Evolutionary conservation across 1,139 yeast species (phyloP).

Genomic region (Suzukiozyma palmioleophila): DNA sequence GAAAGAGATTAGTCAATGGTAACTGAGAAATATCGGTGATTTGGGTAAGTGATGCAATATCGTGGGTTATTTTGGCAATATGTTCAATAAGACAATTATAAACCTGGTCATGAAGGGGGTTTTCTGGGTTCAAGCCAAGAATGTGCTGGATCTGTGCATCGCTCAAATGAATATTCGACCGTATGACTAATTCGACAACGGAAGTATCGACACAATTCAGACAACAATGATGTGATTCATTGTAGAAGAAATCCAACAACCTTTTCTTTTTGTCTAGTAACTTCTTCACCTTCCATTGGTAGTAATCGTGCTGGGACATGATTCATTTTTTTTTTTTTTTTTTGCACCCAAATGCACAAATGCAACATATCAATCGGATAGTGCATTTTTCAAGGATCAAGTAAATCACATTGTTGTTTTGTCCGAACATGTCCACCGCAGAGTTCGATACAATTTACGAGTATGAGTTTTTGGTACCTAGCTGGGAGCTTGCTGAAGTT

Average conservation of each 20-base stretch:
- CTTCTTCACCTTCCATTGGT: constrained; percentile 1
- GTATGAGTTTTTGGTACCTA: not conserved
- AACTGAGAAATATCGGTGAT: constrained; percentile 10
- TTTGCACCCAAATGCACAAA: too few species aligned
- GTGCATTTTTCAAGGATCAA: too few species aligned
- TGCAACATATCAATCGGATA: too few species aligned
- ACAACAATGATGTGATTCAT: constrained; percentile 2
- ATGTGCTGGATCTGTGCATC: constrained; percentile 13
- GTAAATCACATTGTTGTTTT: too few species aligned
- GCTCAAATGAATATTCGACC: constrained; percentile 10
- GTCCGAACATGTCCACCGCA: too few species aligned
- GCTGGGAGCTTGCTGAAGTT: not conserved
- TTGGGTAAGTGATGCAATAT: constrained; percentile 7
- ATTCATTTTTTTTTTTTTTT: not conserved
- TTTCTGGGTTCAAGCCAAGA: constrained; percentile 9
- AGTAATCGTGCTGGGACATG: constrained; percentile 4
- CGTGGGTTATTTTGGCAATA: constrained; percentile 10
- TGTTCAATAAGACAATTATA: constrained; percentile 9
- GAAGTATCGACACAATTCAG: constrained; percentile 10
- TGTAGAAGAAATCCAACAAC: constrained; percentile 1
- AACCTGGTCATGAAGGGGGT: constrained; percentile 9
- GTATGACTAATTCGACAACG: constrained; percentile 14
- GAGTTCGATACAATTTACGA: not conserved
- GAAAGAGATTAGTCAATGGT: constrained; percentile 20
- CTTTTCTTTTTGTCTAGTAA: not conserved